A percentile compares a stretch with the other conserved stretches of the same genome.
phyloP scores from a whole-genome alignment of 306 rosid species.

The Ochetophila trinervis region DNA sequence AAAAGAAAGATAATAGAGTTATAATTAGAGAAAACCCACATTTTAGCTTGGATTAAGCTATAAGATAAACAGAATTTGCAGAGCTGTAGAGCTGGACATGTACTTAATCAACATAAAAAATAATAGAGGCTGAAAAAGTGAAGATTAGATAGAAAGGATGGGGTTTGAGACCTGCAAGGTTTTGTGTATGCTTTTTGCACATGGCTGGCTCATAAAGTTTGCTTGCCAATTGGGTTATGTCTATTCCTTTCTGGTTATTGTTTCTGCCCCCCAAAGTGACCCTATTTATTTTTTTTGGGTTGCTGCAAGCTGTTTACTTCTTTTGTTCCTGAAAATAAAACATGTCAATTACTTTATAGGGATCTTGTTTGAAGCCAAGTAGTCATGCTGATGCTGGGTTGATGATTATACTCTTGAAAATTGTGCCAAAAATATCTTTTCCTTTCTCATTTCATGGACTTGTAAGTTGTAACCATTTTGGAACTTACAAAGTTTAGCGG shows the following conservation, averaged over 20 bases:
- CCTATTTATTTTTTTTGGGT: neutral
- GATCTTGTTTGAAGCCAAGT: constrained; percentile 23
- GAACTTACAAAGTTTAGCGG: no score
- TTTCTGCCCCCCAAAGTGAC: constrained; percentile 1
- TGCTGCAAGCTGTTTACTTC: neutral
- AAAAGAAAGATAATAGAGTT: neutral
- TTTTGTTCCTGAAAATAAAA: constrained; percentile 9
- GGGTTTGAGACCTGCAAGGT: constrained; percentile 40
- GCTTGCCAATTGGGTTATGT: constrained; percentile 66
- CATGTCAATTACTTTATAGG: constrained; percentile 24
- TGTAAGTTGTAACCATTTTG: no score
- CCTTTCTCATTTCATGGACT: no score
- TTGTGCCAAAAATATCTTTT: neutral
- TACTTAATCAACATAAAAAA: constrained; percentile 32
- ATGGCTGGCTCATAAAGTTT: constrained; percentile 67
- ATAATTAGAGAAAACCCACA: constrained; percentile 31
- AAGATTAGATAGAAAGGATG: constrained; percentile 42
- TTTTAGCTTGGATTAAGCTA: constrained; percentile 34
- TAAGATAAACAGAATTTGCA: constrained; percentile 30
- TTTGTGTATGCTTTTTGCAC: constrained; percentile 65
- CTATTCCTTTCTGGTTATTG: constrained; percentile 50
- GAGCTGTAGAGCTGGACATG: constrained; percentile 64
- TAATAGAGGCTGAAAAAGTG: constrained; percentile 56
- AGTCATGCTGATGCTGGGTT: neutral
- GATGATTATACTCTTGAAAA: neutral